These are phyloP conservation scores for Daldinia sp. DNA, from an alignment of 2,329 filamentous ascomycete genomes.

Conservation along the genomic window DNA sequence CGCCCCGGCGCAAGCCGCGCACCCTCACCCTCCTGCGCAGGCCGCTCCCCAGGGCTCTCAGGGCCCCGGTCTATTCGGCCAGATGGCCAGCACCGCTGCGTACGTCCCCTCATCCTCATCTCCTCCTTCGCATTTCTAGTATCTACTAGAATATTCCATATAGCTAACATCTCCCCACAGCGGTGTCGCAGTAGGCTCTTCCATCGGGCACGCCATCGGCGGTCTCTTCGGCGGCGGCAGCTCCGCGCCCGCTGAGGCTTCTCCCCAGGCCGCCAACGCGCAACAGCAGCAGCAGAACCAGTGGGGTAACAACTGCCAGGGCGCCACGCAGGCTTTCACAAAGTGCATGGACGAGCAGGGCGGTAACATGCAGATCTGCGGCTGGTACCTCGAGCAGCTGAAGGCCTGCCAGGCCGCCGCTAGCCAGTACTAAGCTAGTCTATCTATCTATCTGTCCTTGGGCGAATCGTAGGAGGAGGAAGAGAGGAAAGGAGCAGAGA, in stretches of 20 bases:
- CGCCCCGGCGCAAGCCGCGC: slow-evolving; percentile 61
- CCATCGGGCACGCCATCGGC: slow-evolving; percentile 93
- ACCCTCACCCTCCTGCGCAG: slow-evolving; percentile 60
- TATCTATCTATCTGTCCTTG: not conserved
- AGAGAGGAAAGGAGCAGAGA: not conserved
- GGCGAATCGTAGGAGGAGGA: not conserved
- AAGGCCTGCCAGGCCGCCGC: slow-evolving; percentile 88
- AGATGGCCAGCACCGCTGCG: slow-evolving; percentile 98
- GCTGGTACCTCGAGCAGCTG: slow-evolving; percentile 98
- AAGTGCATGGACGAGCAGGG: slow-evolving; percentile 96
- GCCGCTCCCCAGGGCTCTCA: slow-evolving; percentile 66
- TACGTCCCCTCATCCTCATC: slow-evolving; percentile 66
- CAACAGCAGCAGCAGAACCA: slow-evolving; percentile 66
- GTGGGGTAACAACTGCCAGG: slow-evolving; percentile 77
- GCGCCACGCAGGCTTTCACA: slow-evolving; percentile 86
- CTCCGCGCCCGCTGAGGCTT: slow-evolving; percentile 66
- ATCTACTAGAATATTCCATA: not conserved
- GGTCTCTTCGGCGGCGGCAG: slow-evolving; percentile 85
- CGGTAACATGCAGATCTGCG: slow-evolving; percentile 95
- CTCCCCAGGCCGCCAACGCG: slow-evolving; percentile 60
- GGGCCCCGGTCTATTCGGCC: slow-evolving; percentile 88
- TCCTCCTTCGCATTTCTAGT: not conserved
- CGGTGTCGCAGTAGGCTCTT: slow-evolving; percentile 95
- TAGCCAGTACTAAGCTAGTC: slow-evolving; percentile 70
- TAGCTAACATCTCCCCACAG: slow-evolving; percentile 60